These are phyloP conservation scores for Mycena sanguinolenta DNA, from an alignment of 768 basidiomycete species.

Conservation along the genomic window DNA sequence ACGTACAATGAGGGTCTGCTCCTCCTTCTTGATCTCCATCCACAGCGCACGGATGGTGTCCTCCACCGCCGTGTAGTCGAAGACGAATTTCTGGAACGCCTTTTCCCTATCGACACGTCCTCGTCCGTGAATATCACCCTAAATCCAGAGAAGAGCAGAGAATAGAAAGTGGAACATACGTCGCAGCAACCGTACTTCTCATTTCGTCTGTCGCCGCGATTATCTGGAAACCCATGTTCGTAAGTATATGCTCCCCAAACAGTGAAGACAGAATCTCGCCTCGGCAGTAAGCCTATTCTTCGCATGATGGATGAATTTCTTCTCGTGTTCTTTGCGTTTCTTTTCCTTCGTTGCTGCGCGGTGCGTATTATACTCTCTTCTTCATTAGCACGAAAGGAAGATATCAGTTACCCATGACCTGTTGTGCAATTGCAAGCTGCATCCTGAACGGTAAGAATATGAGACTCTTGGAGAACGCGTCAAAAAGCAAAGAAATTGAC, in stretches of 20 bases:
- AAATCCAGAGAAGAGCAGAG: no score
- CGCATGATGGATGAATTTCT: slow-evolving; percentile 33
- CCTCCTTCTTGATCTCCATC: slow-evolving; percentile 38
- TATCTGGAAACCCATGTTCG: neutral
- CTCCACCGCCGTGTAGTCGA: slow-evolving; percentile 40
- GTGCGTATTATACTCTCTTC: neutral
- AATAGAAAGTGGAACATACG: slow-evolving; percentile 4
- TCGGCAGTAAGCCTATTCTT: slow-evolving; percentile 23
- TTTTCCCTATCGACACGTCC: slow-evolving; percentile 26
- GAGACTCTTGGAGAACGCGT: neutral
- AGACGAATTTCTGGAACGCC: slow-evolving; percentile 33
- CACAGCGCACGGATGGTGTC: slow-evolving; percentile 42
- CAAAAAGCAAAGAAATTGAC: slow-evolving; percentile 18
- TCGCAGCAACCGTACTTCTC: slow-evolving; percentile 4
- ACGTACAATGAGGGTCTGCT: slow-evolving; percentile 32
- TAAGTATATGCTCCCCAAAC: no score
- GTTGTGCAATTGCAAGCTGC: slow-evolving; percentile 34
- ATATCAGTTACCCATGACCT: slow-evolving; percentile 29
- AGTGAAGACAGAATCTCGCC: slow-evolving; percentile 3
- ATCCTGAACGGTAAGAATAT: slow-evolving; percentile 2
- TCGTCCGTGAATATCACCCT: neutral
- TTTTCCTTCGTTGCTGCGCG: slow-evolving; percentile 32
- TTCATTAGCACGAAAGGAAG: neutral
- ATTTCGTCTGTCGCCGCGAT: slow-evolving; percentile 5
- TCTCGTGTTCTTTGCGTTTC: slow-evolving; percentile 34